These are phyloP conservation scores for Seminavis robusta DNA, from an alignment of 108 stramenopile genomes.

Conservation along the genomic window DNA sequence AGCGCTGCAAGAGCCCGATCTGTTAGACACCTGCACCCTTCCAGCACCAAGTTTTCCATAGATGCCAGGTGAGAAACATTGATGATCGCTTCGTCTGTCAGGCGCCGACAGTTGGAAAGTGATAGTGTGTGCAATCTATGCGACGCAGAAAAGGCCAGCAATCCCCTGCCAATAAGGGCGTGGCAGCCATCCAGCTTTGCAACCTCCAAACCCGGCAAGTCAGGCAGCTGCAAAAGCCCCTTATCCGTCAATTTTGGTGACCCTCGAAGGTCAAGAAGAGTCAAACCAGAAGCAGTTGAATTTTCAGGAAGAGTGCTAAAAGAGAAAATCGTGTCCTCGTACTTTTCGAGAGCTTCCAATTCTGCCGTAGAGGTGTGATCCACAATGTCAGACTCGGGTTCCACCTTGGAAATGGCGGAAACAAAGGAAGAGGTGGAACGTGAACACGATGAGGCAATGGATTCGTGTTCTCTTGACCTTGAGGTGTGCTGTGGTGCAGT, in stretches of 20 bases:
- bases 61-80: slow-evolving; percentile 65
- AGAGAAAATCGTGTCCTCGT: too few relatives aligned
- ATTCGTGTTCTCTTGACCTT: too few relatives aligned
- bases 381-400: too few relatives aligned
- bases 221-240: slow-evolving; percentile 61
- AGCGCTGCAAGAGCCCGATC: slow-evolving; percentile 63
- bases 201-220: slow-evolving; percentile 57
- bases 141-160: slow-evolving; percentile 58
- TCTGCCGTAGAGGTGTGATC: too few relatives aligned
- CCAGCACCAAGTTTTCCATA: slow-evolving; percentile 52
- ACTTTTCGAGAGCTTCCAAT: too few relatives aligned
- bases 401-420: slow-evolving; percentile 38
- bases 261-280: slow-evolving; percentile 69
- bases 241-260: slow-evolving; percentile 70
- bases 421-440: slow-evolving; percentile 52
- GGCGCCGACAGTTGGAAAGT: slow-evolving; percentile 69
- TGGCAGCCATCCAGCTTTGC: slow-evolving; percentile 72
- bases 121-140: slow-evolving; percentile 61
- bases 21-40: slow-evolving; percentile 83
- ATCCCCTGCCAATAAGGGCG: slow-evolving; percentile 60
- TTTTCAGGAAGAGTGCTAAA: background rate
- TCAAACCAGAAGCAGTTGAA: slow-evolving; percentile 29
- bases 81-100: slow-evolving; percentile 77
- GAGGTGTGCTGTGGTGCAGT: too few relatives aligned
- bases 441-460: slow-evolving; percentile 12